Conservation (phyloP, 805 yeast species). For the Cyberlindnera saturnus region DNA sequence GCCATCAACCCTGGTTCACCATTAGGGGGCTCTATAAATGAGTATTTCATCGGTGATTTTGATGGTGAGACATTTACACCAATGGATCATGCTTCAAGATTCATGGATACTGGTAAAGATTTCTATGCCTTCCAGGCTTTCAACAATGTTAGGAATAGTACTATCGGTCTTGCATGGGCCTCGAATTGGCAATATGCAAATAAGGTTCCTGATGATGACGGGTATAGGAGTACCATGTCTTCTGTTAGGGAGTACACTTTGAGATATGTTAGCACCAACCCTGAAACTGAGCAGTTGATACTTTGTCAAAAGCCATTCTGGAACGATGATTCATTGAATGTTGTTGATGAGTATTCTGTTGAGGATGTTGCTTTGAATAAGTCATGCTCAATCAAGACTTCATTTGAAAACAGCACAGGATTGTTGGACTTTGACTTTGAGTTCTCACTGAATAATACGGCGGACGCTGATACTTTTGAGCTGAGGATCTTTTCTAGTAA, state of each 20-base stretch:
- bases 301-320: no score
- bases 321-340: no score
- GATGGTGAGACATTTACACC: conserved; percentile 32
- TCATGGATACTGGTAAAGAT: conserved; percentile 33
- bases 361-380: no score
- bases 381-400: no score
- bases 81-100: conserved; percentile 23
- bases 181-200: conserved; percentile 37
- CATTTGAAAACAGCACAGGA: no score
- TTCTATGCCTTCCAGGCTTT: conserved; percentile 35
- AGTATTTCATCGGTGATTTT: conserved; percentile 37
- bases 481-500: no score
- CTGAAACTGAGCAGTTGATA: conserved; percentile 19
- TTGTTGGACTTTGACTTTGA: no score
- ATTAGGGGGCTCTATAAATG: conserved; percentile 33
- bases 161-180: conserved; percentile 36
- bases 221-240: conserved; percentile 33
- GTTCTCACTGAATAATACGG: no score
- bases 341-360: no score
- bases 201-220: conserved; percentile 28
- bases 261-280: conserved; percentile 22
- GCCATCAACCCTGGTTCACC: conserved; percentile 39
- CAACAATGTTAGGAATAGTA: conserved; percentile 22
- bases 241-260: conserved; percentile 26
- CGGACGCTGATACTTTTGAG: no score